Percentiles rank a stretch among this genome's conserved stretches.
Evolutionary conservation across 106 monocot species (phyloP).

Genomic region (Dendrobium nobile): DNA sequence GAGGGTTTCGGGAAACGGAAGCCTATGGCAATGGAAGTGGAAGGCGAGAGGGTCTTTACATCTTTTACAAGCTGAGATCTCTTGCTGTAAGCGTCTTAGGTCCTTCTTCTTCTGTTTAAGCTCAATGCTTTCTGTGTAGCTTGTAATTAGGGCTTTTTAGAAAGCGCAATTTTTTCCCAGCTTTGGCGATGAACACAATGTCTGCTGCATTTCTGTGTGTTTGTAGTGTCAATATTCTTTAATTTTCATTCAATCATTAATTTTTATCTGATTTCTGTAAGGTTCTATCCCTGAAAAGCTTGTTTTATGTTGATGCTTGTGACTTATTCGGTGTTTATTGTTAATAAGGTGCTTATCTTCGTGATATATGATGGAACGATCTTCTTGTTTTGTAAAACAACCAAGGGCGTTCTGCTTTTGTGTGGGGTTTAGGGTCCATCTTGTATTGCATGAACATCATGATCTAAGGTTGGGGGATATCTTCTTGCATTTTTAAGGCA

Average conservation of each 20-base stretch:
- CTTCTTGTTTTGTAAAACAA: slow-evolving; percentile 1
- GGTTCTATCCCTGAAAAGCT: not conserved
- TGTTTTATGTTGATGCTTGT: not conserved
- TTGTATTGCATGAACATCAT: too few relatives aligned
- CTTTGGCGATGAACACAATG: too few relatives aligned
- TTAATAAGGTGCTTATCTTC: not conserved
- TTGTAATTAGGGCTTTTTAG: not conserved
- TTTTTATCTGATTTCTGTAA: not conserved
- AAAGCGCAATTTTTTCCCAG: not conserved
- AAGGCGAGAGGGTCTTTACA: not conserved
- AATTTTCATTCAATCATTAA: not conserved
- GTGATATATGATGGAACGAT: not conserved
- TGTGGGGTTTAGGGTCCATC: too few relatives aligned
- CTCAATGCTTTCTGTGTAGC: not conserved
- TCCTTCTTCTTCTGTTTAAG: not conserved
- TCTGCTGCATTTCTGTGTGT: too few relatives aligned
- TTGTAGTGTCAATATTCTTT: too few relatives aligned
- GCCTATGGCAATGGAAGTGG: not conserved
- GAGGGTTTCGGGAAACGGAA: not conserved
- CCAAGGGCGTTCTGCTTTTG: not conserved
- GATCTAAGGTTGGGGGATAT: too few relatives aligned
- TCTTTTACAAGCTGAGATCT: not conserved
- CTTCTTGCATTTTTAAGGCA: too few relatives aligned
- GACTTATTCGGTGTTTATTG: not conserved
- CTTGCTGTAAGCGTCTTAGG: not conserved